A percentile compares a stretch with the other conserved stretches of the same genome.
These are phyloP conservation scores for Colletotrichum coccodes DNA, from an alignment of 2,329 filamentous ascomycete species.

Conservation along the genomic window DNA sequence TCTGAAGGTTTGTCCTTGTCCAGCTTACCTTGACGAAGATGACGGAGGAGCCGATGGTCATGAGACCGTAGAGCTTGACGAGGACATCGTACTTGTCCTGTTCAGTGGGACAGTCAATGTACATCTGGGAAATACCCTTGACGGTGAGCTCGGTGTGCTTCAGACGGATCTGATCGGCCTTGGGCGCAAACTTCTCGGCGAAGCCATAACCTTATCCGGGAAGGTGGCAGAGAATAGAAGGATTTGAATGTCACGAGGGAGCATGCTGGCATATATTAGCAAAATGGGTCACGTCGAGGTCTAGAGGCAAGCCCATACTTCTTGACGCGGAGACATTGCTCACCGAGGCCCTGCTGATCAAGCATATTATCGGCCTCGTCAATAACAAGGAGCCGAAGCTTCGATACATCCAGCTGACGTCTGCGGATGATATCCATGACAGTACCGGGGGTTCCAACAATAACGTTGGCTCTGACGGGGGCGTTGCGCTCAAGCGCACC, in stretches of 20 bases:
- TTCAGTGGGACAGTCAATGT: constrained; percentile 89
- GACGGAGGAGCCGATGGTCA: constrained; percentile 97
- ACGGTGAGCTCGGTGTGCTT: constrained; percentile 93
- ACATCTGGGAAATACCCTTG: constrained; percentile 97
- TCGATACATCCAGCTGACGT: constrained; percentile 75
- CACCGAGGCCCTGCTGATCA: constrained; percentile 92
- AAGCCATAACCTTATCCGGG: constrained; percentile 87
- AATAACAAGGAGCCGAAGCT: constrained; percentile 85
- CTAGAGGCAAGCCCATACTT: constrained; percentile 59
- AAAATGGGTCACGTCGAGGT: background rate
- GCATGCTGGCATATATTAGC: constrained; percentile 64
- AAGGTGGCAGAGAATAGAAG: constrained; percentile 97
- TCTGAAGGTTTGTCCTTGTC: background rate
- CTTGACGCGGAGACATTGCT: constrained; percentile 94
- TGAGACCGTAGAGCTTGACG: constrained; percentile 92
- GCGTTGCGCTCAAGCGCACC: constrained; percentile 76
- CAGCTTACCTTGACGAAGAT: constrained; percentile 89
- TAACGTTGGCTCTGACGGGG: constrained; percentile 78
- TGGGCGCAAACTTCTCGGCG: constrained; percentile 84
- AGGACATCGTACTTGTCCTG: constrained; percentile 88
- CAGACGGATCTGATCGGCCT: constrained; percentile 87
- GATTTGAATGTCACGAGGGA: constrained; percentile 82
- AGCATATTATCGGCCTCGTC: constrained; percentile 99
- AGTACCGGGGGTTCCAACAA: constrained; percentile 94
- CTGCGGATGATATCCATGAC: constrained; percentile 87